Evolutionary conservation across 495 filamentous ascomycete species (phyloP), one percentile per base, ranked within the genome.

Genomic region (Aspergillus indologenus): DNA sequence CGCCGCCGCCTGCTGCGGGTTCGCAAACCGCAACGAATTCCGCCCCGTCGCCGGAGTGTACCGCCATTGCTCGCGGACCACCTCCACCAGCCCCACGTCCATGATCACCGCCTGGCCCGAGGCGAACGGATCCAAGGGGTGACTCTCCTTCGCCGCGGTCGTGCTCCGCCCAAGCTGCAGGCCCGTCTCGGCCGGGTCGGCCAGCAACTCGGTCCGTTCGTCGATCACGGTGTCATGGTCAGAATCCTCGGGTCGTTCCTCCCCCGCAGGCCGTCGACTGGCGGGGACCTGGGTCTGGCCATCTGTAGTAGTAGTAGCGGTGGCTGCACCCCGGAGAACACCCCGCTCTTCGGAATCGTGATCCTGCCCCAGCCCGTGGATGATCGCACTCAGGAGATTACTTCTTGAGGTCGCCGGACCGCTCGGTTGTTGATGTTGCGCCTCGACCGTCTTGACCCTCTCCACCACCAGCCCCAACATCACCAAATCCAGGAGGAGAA

Each of bases 401-500:
- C n/a, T n/a, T n/a, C n/a, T n/a, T n/a, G n/a, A n/a, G n/a, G n/a
- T n/a, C n/a, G n/a, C n/a, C n/a, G n/a, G n/a, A 24, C 21, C 4
- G 26, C 26, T 29, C n/a, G n/a, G 26, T 9, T 29, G 26, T 9
- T 55, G 12, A 5, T 40, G 45, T 11, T 55, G 59, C 7, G 60
- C 58, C 22, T 62, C 74, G 7, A 62, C 69, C n/a, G 66, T 75
- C 61, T 79, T 83, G 53, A 89, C 85, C 50, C 83, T 80, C 69
- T 93, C 87, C 52, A 88, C 77, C 62, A 87, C 83, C 22, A 91
- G 83, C 3, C 84, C 84, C 56, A 96, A 68, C 82, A 92, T 89
- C 26, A 91, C 67, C 40, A 90, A 77, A 71, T 96, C 89, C 51
- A 93, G 67, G 1, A 74, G 67, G 53, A 92, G 66, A 26, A 93